Conservation (phyloP, 139 green algal genomes). For the Picochlorum sp. region DNA sequence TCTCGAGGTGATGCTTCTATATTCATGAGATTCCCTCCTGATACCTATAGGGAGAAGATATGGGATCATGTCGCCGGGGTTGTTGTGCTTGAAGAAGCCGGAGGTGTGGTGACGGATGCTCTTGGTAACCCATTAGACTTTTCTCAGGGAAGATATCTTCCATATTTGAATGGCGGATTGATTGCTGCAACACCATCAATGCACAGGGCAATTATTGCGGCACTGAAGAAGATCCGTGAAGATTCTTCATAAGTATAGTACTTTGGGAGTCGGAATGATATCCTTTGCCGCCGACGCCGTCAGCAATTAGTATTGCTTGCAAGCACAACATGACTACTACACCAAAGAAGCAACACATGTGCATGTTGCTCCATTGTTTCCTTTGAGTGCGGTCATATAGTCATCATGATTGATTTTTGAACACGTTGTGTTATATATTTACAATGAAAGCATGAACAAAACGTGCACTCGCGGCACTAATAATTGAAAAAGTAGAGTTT, state of each 20-base stretch:
- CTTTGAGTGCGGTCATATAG: no score
- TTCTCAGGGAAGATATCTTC: constrained; percentile 32
- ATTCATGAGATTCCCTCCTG: constrained; percentile 83
- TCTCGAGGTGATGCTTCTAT: constrained; percentile 68
- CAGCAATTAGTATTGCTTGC: no score
- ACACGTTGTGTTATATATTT: not conserved
- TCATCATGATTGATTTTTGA: no score
- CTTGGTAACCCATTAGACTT: constrained; percentile 39
- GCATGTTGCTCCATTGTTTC: no score
- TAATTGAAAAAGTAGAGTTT: constrained; percentile 81
- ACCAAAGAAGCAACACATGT: no score
- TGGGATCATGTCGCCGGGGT: constrained; percentile 84
- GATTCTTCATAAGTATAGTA: not conserved
- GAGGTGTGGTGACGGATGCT: constrained; percentile 49
- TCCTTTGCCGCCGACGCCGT: not conserved
- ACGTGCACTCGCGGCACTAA: not conserved
- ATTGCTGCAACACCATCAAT: constrained; percentile 43
- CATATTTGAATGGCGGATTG: constrained; percentile 41
- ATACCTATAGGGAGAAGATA: constrained; percentile 82
- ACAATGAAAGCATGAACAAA: not conserved
- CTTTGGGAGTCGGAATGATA: not conserved
- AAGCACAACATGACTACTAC: no score
- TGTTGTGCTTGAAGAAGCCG: constrained; percentile 77
- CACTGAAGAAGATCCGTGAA: constrained; percentile 13
- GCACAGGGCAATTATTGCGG: constrained; percentile 22